Percentiles rank a stretch among this genome's conserved stretches.
phyloP scores from a whole-genome alignment of 1,139 yeast species.

The Kodamaea derodonti region DNA sequence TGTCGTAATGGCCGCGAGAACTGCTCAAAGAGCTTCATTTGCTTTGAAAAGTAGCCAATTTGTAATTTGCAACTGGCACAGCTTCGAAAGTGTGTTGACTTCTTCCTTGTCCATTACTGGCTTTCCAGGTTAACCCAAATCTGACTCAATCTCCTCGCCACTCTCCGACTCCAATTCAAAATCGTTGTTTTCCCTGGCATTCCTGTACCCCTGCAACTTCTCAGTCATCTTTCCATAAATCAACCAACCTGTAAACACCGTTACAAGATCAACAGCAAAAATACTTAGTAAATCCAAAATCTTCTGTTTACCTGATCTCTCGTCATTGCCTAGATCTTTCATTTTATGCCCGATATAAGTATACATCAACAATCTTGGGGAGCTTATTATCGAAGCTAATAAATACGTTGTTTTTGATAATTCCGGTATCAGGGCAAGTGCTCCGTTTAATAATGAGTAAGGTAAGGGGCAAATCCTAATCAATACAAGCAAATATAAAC shows the following conservation, averaged over 20 bases:
- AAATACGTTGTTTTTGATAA: conserved; percentile 58
- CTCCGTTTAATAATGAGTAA: conserved; percentile 87
- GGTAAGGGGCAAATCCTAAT: conserved; percentile 89
- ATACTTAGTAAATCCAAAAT: conserved; percentile 63
- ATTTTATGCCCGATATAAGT: conserved; percentile 77
- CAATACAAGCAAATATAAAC: conserved; percentile 59
- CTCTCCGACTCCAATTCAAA: too few relatives aligned
- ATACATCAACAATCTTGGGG: conserved; percentile 77
- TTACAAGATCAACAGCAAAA: conserved; percentile 50
- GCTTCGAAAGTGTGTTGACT: too few relatives aligned
- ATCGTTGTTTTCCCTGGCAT: too few relatives aligned
- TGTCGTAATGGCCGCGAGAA: too few relatives aligned
- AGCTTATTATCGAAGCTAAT: conserved; percentile 66
- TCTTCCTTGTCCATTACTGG: too few relatives aligned
- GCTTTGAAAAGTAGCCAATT: too few relatives aligned
- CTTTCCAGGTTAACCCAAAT: too few relatives aligned
- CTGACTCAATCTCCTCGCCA: too few relatives aligned
- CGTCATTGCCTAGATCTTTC: conserved; percentile 59
- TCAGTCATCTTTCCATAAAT: conserved; percentile 59
- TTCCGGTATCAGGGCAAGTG: conserved; percentile 80
- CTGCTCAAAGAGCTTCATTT: too few relatives aligned
- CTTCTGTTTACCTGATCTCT: conserved; percentile 47
- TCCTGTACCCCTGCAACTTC: conserved; percentile 32
- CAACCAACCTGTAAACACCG: conserved; percentile 62
- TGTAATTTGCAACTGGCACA: too few relatives aligned